These are phyloP conservation scores for Aspergillus aculeatinus DNA, from an alignment of 2,329 filamentous ascomycete species.

Conservation along the genomic window DNA sequence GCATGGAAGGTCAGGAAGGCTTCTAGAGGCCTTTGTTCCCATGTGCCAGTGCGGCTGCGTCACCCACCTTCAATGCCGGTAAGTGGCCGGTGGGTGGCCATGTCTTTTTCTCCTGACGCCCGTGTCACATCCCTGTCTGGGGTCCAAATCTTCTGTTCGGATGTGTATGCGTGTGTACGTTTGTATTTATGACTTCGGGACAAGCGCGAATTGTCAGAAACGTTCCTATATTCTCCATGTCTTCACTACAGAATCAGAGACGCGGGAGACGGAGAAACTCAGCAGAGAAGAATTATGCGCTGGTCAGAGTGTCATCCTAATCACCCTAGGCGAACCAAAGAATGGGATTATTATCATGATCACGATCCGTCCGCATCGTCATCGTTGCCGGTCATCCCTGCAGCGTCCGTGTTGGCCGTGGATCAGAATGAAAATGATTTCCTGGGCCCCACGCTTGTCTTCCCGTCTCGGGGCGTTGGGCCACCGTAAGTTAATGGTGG, in stretches of 20 bases:
- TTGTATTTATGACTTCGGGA: background rate
- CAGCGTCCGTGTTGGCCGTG: constrained; percentile 22
- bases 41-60: constrained; percentile 19
- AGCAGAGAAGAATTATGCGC: background rate
- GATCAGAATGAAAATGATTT: constrained; percentile 11
- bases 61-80: constrained; percentile 9
- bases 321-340: background rate
- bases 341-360: constrained; percentile 6
- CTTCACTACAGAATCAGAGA: background rate
- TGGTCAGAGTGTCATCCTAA: constrained; percentile 1
- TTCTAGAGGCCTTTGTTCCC: constrained; percentile 13
- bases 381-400: constrained; percentile 11
- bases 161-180: background rate
- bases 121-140: constrained; percentile 11
- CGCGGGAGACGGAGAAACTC: too few species aligned
- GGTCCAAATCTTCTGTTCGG: background rate
- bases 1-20: constrained; percentile 12
- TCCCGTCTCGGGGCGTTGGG: constrained; percentile 7
- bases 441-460: constrained; percentile 14
- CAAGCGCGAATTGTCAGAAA: background rate
- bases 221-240: background rate
- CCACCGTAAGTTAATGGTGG: background rate
- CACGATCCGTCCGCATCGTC: constrained; percentile 1
- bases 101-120: constrained; percentile 10
- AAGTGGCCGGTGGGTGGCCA: constrained; percentile 13